phyloP scores from a whole-genome alignment of 2,329 filamentous ascomycete species.

The Ophiocordyceps camponoti-leonardi region DNA sequence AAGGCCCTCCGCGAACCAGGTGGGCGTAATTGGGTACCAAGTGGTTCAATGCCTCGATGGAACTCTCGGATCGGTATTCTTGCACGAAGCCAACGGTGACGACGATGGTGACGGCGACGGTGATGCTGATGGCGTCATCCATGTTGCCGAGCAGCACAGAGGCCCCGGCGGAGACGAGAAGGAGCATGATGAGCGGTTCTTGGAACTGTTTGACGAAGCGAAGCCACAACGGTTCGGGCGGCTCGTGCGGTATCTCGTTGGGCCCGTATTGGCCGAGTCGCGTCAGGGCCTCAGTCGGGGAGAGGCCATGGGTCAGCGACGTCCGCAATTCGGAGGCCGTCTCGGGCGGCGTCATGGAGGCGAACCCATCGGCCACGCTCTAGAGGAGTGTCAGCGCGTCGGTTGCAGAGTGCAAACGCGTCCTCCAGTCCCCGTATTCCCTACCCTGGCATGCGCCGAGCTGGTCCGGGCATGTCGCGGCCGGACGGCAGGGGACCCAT shows the following conservation, averaged over 20 bases:
- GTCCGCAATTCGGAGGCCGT: slow-evolving; percentile 63
- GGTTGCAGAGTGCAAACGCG: neutral
- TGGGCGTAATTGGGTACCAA: slow-evolving; percentile 92
- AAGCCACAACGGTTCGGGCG: slow-evolving; percentile 85
- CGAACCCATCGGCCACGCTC: slow-evolving; percentile 41
- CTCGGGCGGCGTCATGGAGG: slow-evolving; percentile 58
- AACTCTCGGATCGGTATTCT: slow-evolving; percentile 95
- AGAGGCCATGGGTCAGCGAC: slow-evolving; percentile 68
- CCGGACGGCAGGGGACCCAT: slow-evolving; percentile 10
- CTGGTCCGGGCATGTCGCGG: slow-evolving; percentile 28
- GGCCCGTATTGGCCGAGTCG: slow-evolving; percentile 68
- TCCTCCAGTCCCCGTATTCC: neutral
- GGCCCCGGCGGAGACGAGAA: slow-evolving; percentile 73
- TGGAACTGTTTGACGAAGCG: slow-evolving; percentile 95
- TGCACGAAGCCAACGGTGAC: slow-evolving; percentile 93
- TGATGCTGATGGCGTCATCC: slow-evolving; percentile 91
- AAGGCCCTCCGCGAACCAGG: slow-evolving; percentile 51
- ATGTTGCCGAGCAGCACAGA: slow-evolving; percentile 85
- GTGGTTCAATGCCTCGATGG: slow-evolving; percentile 83
- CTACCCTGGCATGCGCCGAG: slow-evolving; percentile 38
- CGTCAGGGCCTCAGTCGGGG: slow-evolving; percentile 62
- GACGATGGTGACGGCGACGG: slow-evolving; percentile 90
- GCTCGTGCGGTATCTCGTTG: slow-evolving; percentile 89
- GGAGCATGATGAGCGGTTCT: slow-evolving; percentile 83
- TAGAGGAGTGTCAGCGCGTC: slow-evolving; percentile 8